These are phyloP conservation scores for Ophiostoma perfectum DNA, from an alignment of 2,329 filamentous ascomycete genomes.

Conservation along the genomic window DNA sequence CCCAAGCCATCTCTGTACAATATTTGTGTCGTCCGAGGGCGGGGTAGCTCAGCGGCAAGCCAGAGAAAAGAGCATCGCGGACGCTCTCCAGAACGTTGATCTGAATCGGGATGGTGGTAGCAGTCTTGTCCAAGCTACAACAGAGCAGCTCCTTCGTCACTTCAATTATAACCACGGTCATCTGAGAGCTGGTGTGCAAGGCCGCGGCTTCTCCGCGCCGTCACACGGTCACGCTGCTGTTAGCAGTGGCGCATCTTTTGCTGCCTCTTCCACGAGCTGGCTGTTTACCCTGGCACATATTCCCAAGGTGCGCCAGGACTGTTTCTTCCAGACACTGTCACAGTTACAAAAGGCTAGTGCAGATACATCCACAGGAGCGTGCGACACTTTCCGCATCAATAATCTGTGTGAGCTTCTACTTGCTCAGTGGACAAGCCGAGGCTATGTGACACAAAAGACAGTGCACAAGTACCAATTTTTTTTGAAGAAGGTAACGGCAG, in stretches of 20 bases:
- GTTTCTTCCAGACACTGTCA: slow-evolving; percentile 23
- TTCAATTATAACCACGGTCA: background rate
- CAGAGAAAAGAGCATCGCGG: slow-evolving; percentile 12
- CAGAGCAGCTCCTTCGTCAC: background rate
- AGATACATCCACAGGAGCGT: too few relatives aligned
- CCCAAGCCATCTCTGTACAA: slow-evolving; percentile 17
- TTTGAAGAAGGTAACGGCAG: background rate
- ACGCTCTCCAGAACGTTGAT: slow-evolving; percentile 18
- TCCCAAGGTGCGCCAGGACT: slow-evolving; percentile 25
- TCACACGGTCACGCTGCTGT: background rate
- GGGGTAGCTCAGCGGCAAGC: background rate
- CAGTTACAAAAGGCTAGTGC: slow-evolving; percentile 14
- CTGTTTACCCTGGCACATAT: slow-evolving; percentile 25
- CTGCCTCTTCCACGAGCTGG: slow-evolving; percentile 20
- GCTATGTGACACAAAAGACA: slow-evolving; percentile 25
- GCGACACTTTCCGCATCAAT: background rate
- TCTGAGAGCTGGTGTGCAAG: background rate
- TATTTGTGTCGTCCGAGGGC: background rate
- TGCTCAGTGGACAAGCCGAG: slow-evolving; percentile 33
- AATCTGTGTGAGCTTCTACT: slow-evolving; percentile 32
- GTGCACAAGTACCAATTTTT: background rate
- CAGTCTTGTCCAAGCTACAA: slow-evolving; percentile 13
- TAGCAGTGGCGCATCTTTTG: background rate
- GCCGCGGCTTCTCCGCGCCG: slow-evolving; percentile 14
- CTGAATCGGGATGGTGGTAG: background rate